Base-by-base conservation (phyloP, 495 filamentous ascomycete genomes). In the Podospora bellae-mahoneyi region DNA sequence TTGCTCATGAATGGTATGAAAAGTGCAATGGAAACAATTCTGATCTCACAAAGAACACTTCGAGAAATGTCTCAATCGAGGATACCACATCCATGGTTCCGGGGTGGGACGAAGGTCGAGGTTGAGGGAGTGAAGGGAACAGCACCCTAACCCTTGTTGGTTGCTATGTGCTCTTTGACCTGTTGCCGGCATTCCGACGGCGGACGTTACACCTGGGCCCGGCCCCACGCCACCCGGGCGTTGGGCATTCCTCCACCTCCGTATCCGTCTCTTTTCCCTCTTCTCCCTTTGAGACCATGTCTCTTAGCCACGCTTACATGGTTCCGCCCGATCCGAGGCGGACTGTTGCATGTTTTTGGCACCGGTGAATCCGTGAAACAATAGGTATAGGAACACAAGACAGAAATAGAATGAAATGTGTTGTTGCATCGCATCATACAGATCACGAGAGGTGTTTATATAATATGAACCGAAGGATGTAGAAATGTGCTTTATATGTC, bases 1-100 rank as follows among this genome's bases (percentile, higher is more conserved):
- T 58, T 58, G 55, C 23, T 58, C 55, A 58, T 19, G 55, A 58
- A 58, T 48, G 39, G 39, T 58, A 58, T 58, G 19, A 58, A 58
- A 7, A 20, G 15, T 5, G 20, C 7, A 7, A 39, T 26, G 9
- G 27, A 64, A 19, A 28, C 18, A n/a, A 19, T 32, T 2, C 16
- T 26, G 64, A 59, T n/a, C 39, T 48, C 39, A 59, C 55, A 32
- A 32, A 32, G 30, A 32, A 32, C 3, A 5, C 30, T 32, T 32
- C 30, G 30, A 32, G 30, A 7, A 32, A 32, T 32, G 30, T 32
- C 30, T 32, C 30, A 32, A 7, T 32, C 26, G 2, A 65, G 55
- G 59, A 34, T 16, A 32, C 0, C 54, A 19, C n/a, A n/a, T 19
- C 19, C 54, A 5, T 56, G 5, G 55, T 58, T 58, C 23, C 18